Evolutionary conservation across 2,329 filamentous ascomycete species (phyloP).

Genomic region (Tolypocladium ophioglossoides): DNA sequence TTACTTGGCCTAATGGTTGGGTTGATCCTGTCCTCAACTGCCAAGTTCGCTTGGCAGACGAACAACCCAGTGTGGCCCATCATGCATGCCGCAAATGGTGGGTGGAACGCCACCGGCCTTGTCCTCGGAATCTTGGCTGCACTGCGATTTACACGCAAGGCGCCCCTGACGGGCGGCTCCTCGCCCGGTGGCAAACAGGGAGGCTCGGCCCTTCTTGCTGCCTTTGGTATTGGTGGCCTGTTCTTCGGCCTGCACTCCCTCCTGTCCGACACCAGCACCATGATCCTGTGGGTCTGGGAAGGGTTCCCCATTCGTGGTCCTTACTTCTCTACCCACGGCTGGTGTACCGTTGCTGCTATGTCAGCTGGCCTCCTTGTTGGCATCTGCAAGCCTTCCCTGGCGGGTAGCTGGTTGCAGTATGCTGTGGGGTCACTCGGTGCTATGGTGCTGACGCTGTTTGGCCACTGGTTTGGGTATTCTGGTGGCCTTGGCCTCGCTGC

Average conservation of each 20-base stretch:
- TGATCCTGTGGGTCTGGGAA: constrained; percentile 98
- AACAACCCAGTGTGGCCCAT: constrained; percentile 98
- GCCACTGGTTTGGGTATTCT: constrained; percentile 83
- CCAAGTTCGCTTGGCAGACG: constrained; percentile 87
- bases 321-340: constrained; percentile 80
- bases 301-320: constrained; percentile 87
- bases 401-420: constrained; percentile 70
- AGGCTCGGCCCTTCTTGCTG: constrained; percentile 61
- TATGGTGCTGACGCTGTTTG: constrained; percentile 62
- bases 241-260: constrained; percentile 88
- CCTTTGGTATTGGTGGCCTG: constrained; percentile 69
- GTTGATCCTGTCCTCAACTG: constrained; percentile 71
- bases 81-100: constrained; percentile 81
- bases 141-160: constrained; percentile 61
- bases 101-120: constrained; percentile 81
- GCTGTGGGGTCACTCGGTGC: constrained; percentile 71
- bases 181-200: constrained; percentile 29
- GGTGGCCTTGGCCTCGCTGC: constrained; percentile 65
- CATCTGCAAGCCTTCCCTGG: constrained; percentile 59
- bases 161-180: constrained; percentile 34
- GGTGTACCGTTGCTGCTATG: constrained; percentile 80
- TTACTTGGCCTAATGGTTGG: constrained; percentile 74
- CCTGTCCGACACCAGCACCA: constrained; percentile 93
- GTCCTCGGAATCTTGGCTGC: constrained; percentile 65
- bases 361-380: constrained; percentile 67